phyloP scores from a whole-genome alignment of 108 stramenopile genomes.

The Pseudonitzschia delicatissima region DNA sequence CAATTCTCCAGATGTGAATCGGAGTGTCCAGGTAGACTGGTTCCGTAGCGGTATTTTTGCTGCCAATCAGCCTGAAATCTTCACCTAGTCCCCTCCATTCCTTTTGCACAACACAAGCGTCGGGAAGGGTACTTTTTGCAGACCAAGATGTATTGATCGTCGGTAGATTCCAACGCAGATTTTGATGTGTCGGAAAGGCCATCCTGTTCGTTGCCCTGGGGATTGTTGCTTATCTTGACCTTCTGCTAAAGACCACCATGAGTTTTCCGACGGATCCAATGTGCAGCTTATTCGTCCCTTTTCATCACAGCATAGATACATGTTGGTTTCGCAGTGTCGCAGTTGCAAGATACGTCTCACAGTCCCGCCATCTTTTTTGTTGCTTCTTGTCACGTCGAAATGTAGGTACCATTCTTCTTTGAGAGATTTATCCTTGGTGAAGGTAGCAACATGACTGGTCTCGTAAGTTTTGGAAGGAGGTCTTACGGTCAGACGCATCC shows the following conservation, averaged over 20 bases:
- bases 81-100: neutral
- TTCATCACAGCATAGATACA: slow-evolving; percentile 16
- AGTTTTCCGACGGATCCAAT: too few species aligned
- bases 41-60: neutral
- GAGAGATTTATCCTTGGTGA: slow-evolving; percentile 11
- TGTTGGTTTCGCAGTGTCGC: slow-evolving; percentile 17
- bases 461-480: neutral
- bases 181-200: too few species aligned
- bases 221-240: neutral
- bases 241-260: too few species aligned
- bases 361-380: neutral
- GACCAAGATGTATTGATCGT: slow-evolving; percentile 10
- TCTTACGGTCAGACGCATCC: slow-evolving; percentile 18
- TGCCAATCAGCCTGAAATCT: neutral
- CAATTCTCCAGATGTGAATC: slow-evolving; percentile 36
- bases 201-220: neutral
- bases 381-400: neutral
- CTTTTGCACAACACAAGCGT: slow-evolving; percentile 7
- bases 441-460: neutral
- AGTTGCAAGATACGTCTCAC: slow-evolving; percentile 9
- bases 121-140: slow-evolving; percentile 8
- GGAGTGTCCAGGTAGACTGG: slow-evolving; percentile 18
- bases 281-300: neutral
- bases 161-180: neutral
- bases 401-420: slow-evolving; percentile 30